These are phyloP conservation scores for Tephrocybe sp. DNA, from an alignment of 768 basidiomycete genomes.

Conservation along the genomic window DNA sequence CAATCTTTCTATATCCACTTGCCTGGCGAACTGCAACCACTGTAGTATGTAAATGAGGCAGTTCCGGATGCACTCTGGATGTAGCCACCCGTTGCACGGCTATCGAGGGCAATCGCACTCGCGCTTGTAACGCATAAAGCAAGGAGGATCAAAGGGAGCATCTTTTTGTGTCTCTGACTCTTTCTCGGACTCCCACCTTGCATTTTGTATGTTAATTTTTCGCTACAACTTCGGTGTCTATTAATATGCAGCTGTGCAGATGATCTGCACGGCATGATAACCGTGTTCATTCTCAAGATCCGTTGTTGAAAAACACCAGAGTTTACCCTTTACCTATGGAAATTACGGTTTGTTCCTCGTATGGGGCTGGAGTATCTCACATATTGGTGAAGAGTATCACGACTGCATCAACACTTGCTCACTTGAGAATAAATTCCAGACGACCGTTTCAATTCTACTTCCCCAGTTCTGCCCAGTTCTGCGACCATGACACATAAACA, in stretches of 20 bases:
- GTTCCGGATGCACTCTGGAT: constrained; percentile 50
- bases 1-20: neutral
- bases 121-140: constrained; percentile 16
- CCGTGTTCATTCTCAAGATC: constrained; percentile 2
- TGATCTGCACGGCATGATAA: too few relatives aligned
- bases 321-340: constrained; percentile 3
- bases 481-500: too few relatives aligned
- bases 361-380: too few relatives aligned
- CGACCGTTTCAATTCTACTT: too few relatives aligned
- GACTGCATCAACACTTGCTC: too few relatives aligned
- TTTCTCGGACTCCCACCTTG: neutral
- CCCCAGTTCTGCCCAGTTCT: too few relatives aligned
- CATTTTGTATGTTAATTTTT: constrained; percentile 8
- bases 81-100: constrained; percentile 48
- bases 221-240: constrained; percentile 18
- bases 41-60: constrained; percentile 60
- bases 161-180: constrained; percentile 7
- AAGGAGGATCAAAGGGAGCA: constrained; percentile 23
- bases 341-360: too few relatives aligned
- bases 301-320: constrained; percentile 8
- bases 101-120: constrained; percentile 25
- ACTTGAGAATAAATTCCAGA: too few relatives aligned
- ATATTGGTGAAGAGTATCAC: too few relatives aligned
- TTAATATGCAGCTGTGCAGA: neutral
- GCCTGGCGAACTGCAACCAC: constrained; percentile 52